Percentiles rank a stretch among this genome's conserved stretches.
phyloP scores from a whole-genome alignment of 208 protist genomes.

The Leishmania tropica region DNA sequence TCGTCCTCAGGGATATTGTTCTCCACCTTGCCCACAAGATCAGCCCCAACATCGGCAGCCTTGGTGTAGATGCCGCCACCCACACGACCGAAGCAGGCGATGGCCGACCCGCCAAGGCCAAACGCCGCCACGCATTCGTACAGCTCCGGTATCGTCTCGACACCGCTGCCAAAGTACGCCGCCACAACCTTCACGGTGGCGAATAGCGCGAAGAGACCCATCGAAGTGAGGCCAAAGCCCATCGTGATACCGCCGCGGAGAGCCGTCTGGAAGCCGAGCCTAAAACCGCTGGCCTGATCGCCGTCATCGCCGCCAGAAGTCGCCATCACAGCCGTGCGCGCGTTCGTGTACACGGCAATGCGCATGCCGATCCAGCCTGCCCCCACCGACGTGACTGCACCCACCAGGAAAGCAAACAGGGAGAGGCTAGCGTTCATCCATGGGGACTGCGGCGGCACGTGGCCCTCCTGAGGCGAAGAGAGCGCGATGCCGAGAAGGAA shows the following conservation, averaged over 20 bases:
- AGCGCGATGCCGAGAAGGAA: conserved; percentile 76
- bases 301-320: conserved; percentile 62
- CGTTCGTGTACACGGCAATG: conserved; percentile 91
- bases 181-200: conserved; percentile 63
- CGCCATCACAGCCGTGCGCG: conserved; percentile 83
- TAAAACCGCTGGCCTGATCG: conserved; percentile 53
- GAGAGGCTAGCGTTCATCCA: conserved; percentile 73
- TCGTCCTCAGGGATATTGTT: conserved; percentile 97
- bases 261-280: conserved; percentile 78
- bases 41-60: conserved; percentile 95
- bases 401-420: conserved; percentile 70
- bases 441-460: conserved; percentile 29
- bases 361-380: conserved; percentile 91
- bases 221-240: conserved; percentile 87
- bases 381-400: conserved; percentile 78
- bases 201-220: conserved; percentile 83
- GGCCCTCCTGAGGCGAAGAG: conserved; percentile 43
- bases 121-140: conserved; percentile 93
- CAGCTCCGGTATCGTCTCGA: conserved; percentile 47
- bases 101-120: conserved; percentile 95
- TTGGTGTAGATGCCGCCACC: conserved; percentile 97
- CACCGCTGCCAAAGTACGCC: conserved; percentile 59
- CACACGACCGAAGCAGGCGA: conserved; percentile 96
- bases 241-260: conserved; percentile 90
- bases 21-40: conserved; percentile 96